Evolutionary conservation across 495 filamentous ascomycete species (phyloP).

Genomic region (Annulohypoxylon moriforme): DNA sequence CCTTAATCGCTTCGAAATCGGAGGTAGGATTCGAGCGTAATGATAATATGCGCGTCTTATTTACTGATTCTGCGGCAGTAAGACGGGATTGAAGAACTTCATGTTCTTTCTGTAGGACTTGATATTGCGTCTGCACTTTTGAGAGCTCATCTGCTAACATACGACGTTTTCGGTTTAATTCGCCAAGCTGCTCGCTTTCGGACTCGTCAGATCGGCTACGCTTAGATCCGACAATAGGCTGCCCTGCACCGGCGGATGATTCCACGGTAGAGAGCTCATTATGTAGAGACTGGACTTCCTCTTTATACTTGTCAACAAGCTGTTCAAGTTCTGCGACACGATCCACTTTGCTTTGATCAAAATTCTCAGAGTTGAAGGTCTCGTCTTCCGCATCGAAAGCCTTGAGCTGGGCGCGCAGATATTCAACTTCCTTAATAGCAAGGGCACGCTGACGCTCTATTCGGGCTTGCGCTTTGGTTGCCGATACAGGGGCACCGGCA

Average conservation of each 20-base stretch:
- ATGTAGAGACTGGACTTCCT: conserved; percentile 80
- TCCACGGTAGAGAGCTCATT: conserved; percentile 76
- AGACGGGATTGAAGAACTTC: conserved; percentile 77
- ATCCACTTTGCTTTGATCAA: conserved; percentile 78
- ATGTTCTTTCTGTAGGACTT: conserved; percentile 78
- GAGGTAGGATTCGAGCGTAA: conserved; percentile 91
- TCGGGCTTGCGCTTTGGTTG: conserved; percentile 72
- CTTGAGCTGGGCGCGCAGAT: conserved; percentile 91
- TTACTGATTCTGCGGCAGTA: conserved; percentile 73
- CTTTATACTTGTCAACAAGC: conserved; percentile 86
- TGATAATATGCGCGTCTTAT: conserved; percentile 85
- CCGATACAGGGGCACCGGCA: conserved; percentile 59
- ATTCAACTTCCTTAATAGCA: conserved; percentile 91
- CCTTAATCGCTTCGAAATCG: conserved; percentile 82
- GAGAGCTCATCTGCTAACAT: conserved; percentile 83
- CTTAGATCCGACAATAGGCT: conserved; percentile 63
- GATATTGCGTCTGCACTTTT: conserved; percentile 71
- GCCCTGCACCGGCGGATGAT: conserved; percentile 45
- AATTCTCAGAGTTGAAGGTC: conserved; percentile 80
- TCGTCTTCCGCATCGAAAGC: conserved; percentile 89
- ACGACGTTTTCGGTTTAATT: conserved; percentile 84
- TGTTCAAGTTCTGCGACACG: conserved; percentile 86
- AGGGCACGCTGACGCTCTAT: conserved; percentile 84
- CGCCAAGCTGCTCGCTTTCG: conserved; percentile 81
- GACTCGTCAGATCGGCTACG: conserved; percentile 68